Percentiles rank a stretch among this genome's conserved stretches.
These are phyloP conservation scores for Wickerhamiella azymoides DNA, from an alignment of 805 yeast genomes.

Conservation along the genomic window DNA sequence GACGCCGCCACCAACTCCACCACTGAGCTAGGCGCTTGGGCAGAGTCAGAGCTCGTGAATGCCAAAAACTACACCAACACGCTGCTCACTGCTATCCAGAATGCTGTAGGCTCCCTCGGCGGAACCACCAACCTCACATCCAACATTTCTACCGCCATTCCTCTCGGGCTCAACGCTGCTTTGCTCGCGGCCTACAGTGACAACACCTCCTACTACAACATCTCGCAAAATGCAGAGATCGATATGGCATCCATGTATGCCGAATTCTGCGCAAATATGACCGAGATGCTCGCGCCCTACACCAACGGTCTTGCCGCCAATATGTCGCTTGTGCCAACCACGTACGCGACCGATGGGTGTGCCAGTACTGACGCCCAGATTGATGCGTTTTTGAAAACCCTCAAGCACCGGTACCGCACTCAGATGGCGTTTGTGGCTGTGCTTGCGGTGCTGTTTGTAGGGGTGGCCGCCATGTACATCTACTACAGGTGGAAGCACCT, in stretches of 20 bases:
- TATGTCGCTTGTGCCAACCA: neutral
- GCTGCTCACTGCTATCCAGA: conserved; percentile 5
- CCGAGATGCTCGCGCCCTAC: conserved; percentile 1
- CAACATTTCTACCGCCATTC: conserved; percentile 1
- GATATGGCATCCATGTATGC: conserved; percentile 5
- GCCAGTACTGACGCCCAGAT: neutral
- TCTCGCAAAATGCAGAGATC: conserved; percentile 7
- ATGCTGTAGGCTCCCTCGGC: conserved; percentile 1
- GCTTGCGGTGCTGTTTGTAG: conserved; percentile 9
- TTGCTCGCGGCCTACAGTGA: neutral
- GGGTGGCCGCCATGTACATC: conserved; percentile 8
- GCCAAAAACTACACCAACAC: conserved; percentile 6
- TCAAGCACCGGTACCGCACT: conserved; percentile 6
- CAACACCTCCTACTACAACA: conserved; percentile 5
- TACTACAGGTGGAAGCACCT: conserved; percentile 9
- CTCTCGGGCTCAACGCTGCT: neutral
- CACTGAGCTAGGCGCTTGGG: conserved; percentile 6
- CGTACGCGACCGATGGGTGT: conserved; percentile 2
- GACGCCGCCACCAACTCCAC: conserved; percentile 9
- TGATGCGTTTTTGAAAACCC: neutral
- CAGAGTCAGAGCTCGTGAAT: conserved; percentile 2
- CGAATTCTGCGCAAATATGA: neutral
- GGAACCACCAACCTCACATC: neutral
- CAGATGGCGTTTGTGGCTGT: conserved; percentile 6
- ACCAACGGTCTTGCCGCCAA: conserved; percentile 5